Conservation (phyloP, 2,329 filamentous ascomycete species). For the Madurella fahalii region DNA sequence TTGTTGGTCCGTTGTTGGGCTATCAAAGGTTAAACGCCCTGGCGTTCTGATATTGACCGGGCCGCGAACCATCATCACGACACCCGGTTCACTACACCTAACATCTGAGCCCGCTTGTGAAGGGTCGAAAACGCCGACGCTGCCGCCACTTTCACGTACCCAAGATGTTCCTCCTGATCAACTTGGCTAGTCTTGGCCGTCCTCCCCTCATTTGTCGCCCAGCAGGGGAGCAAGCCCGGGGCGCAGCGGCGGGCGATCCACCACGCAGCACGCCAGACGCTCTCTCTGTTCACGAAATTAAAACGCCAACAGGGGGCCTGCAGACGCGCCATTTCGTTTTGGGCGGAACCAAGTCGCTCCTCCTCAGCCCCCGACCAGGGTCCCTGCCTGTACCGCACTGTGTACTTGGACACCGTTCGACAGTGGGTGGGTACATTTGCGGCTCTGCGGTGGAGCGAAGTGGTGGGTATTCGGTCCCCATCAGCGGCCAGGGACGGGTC, state of each 20-base stretch:
- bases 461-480: background rate
- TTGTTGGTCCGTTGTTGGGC: too few species aligned
- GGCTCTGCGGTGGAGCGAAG: background rate
- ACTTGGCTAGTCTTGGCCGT: too few species aligned
- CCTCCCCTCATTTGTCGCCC: too few species aligned
- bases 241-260: background rate
- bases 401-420: background rate
- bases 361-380: conserved; percentile 3
- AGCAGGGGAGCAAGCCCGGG: background rate
- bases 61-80: background rate
- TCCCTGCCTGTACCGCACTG: background rate
- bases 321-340: background rate
- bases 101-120: background rate
- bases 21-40: background rate
- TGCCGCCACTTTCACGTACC: too few species aligned
- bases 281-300: too few species aligned
- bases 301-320: background rate
- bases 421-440: conserved; percentile 3
- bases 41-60: background rate
- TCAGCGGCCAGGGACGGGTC: background rate
- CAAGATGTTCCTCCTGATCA: too few species aligned
- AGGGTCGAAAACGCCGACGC: too few species aligned
- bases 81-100: background rate
- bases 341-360: background rate
- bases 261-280: background rate